These are phyloP conservation scores for Metroxylon sagu DNA, from an alignment of 176 grass and related monocot genomes.

Conservation along the genomic window DNA sequence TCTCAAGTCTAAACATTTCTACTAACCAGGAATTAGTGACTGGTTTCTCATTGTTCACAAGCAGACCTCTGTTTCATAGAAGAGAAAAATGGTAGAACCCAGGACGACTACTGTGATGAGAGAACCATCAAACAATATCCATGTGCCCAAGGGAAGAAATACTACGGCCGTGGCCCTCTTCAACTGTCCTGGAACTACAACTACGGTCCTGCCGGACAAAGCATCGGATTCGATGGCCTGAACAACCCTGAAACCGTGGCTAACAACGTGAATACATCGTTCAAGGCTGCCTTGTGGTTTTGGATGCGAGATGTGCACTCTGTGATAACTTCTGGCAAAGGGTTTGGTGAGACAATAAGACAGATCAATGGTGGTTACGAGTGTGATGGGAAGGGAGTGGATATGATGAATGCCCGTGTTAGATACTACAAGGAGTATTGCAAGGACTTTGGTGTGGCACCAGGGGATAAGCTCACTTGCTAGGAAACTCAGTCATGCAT, in stretches of 20 bases:
- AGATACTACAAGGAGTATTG: slow-evolving; percentile 1
- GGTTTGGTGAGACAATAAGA: not conserved
- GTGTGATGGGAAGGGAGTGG: not conserved
- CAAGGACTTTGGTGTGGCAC: no score
- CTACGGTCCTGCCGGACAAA: not conserved
- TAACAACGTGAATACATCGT: not conserved
- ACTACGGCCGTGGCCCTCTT: not conserved
- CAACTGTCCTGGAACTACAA: slow-evolving; percentile 11
- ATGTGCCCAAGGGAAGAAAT: not conserved
- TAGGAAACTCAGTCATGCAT: no score
- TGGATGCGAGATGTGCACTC: not conserved
- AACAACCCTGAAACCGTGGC: not conserved
- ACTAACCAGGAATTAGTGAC: no score
- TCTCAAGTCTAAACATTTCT: no score
- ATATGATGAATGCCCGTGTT: not conserved
- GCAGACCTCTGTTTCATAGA: no score
- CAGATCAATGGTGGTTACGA: not conserved
- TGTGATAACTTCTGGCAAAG: not conserved
- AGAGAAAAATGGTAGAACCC: no score
- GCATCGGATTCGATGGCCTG: slow-evolving; percentile 1
- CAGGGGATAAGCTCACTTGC: no score
- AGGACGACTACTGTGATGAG: no score
- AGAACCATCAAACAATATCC: not conserved
- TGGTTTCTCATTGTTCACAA: no score
- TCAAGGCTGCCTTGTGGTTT: slow-evolving; percentile 5